phyloP scores from a whole-genome alignment of 768 basidiomycete species.

The Pluteus cervinus region DNA sequence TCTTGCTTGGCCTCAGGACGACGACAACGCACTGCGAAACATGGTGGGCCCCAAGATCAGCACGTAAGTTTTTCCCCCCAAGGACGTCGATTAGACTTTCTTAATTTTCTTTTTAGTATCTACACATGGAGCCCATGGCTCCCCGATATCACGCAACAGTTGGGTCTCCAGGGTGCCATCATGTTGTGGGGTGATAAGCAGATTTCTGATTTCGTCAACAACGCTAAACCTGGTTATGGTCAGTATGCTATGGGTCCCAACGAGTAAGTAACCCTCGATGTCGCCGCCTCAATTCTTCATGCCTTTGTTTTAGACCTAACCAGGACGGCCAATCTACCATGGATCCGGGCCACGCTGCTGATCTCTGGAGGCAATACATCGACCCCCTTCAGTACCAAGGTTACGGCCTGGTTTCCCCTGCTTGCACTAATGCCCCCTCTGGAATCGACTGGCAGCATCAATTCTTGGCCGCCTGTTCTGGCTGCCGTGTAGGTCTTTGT shows the following conservation, averaged over 20 bases:
- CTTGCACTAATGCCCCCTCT: constrained; percentile 51
- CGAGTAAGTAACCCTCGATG: constrained; percentile 45
- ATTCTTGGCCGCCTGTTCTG: constrained; percentile 49
- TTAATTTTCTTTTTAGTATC: constrained; percentile 23
- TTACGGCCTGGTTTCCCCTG: constrained; percentile 57
- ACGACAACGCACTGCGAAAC: constrained; percentile 39
- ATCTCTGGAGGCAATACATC: constrained; percentile 58
- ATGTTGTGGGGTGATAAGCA: constrained; percentile 70
- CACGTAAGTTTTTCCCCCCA: constrained; percentile 26
- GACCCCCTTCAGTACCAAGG: constrained; percentile 50
- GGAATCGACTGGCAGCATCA: constrained; percentile 61
- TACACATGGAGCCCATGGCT: constrained; percentile 65
- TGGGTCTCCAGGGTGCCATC: constrained; percentile 51
- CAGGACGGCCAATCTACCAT: constrained; percentile 58
- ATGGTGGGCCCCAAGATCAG: constrained; percentile 41
- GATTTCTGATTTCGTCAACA: constrained; percentile 36
- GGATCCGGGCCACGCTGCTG: constrained; percentile 38
- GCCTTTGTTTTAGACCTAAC: constrained; percentile 51
- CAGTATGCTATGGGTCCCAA: constrained; percentile 55
- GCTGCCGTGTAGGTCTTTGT: constrained; percentile 42
- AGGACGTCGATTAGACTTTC: not conserved
- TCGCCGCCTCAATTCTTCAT: not conserved
- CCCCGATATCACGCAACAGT: constrained; percentile 30
- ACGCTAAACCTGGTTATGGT: constrained; percentile 48
- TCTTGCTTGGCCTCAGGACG: constrained; percentile 61